Evolutionary conservation across 2,329 filamentous ascomycete genomes (phyloP), one percentile per base, ranked within the genome.

Genomic region (Teratosphaeria viscida): DNA sequence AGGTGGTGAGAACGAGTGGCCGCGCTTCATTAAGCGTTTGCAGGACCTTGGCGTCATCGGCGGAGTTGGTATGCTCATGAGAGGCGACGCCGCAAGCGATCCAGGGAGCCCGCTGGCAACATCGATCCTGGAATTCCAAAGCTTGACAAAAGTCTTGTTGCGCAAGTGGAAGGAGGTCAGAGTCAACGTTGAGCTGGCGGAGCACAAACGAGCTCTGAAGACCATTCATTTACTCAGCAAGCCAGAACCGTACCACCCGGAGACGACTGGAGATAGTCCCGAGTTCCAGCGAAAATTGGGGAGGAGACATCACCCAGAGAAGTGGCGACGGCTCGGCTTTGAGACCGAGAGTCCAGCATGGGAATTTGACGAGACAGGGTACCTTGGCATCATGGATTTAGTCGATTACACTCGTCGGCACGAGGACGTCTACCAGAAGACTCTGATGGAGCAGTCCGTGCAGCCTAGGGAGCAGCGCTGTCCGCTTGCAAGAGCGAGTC

Each of bases 311-410:
- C 89, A 90, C 68, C 88, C 91, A 0, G 87, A 95, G 69, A 96
- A 96, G 72, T 99, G 94, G 94, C 83, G 91, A 67, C 82, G 92
- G 58, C 74, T 99, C 52, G 94, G 94, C 2, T 99, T 99, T 68
- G 88, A 94, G 73, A 87, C 88, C 0, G 94, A 99, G 74, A 92
- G 84, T 65, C 94, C 94, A 3, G 86, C 86, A 0, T 81, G 82
- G 67, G 94, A 99, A 67, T 97, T 99, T 70, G 86, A 90, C 23
- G 79, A 84, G 47, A 88, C 89, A 32, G 94, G 94, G 0, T 97
- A 92, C 71, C 75, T 99, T 58, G 94, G 94, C 32, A 90, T 99
- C 84, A 97, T 99, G 92, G 94, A 99, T 72, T 75, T 99, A 68
- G 90, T 91, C 2, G 92, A 97, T 73, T 99, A 90, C 72, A 90